Percentiles rank a stretch among this genome's conserved stretches.
These are phyloP conservation scores for Chiua virens DNA, from an alignment of 768 basidiomycete species.

Conservation along the genomic window DNA sequence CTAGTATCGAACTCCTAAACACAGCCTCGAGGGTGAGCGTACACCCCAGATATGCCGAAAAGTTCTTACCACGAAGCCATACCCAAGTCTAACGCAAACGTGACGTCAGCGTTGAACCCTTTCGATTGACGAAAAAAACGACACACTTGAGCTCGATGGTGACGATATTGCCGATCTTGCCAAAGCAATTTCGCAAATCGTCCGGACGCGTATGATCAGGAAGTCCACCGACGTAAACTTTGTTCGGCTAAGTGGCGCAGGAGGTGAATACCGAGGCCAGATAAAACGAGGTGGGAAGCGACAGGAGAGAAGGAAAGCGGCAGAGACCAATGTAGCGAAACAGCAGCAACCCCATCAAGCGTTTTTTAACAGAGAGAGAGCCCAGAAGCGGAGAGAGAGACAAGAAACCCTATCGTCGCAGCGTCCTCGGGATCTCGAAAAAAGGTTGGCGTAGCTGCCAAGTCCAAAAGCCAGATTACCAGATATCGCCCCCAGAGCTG, in stretches of 20 bases:
- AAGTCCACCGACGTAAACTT: constrained; percentile 89
- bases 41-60: neutral
- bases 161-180: constrained; percentile 74
- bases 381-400: constrained; percentile 29
- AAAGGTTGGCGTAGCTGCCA: constrained; percentile 22
- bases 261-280: constrained; percentile 59
- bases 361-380: constrained; percentile 21
- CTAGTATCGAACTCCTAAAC: constrained; percentile 77
- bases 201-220: constrained; percentile 85
- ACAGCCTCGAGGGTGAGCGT: neutral
- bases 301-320: constrained; percentile 41
- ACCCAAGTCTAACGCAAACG: constrained; percentile 60
- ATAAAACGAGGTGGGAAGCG: constrained; percentile 43
- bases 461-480: constrained; percentile 22
- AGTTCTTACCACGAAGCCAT: constrained; percentile 82
- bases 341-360: constrained; percentile 8
- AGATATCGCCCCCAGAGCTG: constrained; percentile 20
- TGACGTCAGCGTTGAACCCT: constrained; percentile 12
- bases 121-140: constrained; percentile 19
- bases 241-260: constrained; percentile 83
- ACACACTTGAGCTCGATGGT: constrained; percentile 83
- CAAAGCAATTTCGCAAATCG: constrained; percentile 84
- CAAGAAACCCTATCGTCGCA: constrained; percentile 35
- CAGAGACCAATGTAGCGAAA: constrained; percentile 37
- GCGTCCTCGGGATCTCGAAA: constrained; percentile 20